A percentile compares a stretch with the other conserved stretches of the same genome.
phyloP scores from a whole-genome alignment of 164 flowering plant genomes.

The Stephania yunnanensis region DNA sequence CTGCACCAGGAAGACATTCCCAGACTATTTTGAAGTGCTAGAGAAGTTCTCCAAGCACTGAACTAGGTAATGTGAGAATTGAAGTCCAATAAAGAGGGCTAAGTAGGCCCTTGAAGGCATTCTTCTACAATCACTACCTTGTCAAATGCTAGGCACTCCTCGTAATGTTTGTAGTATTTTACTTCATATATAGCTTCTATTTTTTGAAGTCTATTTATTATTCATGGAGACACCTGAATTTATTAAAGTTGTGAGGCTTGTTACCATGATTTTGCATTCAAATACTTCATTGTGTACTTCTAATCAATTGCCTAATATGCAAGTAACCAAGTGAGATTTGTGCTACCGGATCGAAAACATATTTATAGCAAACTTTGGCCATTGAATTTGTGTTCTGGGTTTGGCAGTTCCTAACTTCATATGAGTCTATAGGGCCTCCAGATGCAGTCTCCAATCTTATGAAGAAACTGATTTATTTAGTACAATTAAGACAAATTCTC shows the following conservation, averaged over 20 bases:
- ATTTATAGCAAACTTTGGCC: no score
- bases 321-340: background rate
- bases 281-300: background rate
- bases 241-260: background rate
- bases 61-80: conserved; percentile 9
- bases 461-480: no score
- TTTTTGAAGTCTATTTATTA: background rate
- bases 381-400: no score
- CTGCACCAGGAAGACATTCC: conserved; percentile 96
- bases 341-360: no score
- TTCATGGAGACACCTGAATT: background rate
- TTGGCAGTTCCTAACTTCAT: no score
- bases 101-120: background rate
- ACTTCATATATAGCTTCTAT: background rate
- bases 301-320: background rate
- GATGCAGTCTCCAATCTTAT: no score
- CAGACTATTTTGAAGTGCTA: conserved; percentile 93
- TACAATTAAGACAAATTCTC: no score
- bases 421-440: no score
- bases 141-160: background rate
- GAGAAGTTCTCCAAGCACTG: conserved; percentile 54
- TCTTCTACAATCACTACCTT: background rate
- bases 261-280: background rate
- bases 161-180: background rate
- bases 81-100: background rate